Percentiles rank a stretch among this genome's conserved stretches.
Evolutionary conservation across 78 protist species (phyloP).

Genomic region (Blattamonas nauphoetae): DNA sequence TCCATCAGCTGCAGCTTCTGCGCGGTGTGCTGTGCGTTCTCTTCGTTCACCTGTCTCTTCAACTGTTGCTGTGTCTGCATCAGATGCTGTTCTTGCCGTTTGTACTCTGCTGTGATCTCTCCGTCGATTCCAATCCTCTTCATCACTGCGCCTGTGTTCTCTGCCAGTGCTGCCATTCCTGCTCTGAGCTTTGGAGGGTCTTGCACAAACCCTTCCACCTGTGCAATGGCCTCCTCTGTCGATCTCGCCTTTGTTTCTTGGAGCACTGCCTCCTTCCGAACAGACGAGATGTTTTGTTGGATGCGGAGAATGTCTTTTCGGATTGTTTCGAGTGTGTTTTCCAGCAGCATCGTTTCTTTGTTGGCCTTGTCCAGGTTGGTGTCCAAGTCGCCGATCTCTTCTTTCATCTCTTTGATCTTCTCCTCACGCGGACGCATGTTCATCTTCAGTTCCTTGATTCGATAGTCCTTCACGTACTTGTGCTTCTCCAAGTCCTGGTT

Average conservation of each 20-base stretch:
- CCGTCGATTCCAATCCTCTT: background rate
- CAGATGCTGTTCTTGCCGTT: background rate
- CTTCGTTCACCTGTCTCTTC: background rate
- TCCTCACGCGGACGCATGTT: constrained; percentile 9
- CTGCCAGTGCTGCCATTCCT: background rate
- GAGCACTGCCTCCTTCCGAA: background rate
- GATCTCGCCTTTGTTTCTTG: background rate
- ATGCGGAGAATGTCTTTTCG: background rate
- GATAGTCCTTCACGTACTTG: constrained; percentile 16
- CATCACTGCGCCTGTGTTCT: background rate
- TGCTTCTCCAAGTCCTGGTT: constrained; percentile 16
- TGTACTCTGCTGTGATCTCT: background rate
- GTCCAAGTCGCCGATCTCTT: background rate
- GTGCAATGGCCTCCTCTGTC: background rate
- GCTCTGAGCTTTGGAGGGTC: background rate
- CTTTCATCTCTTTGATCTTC: background rate
- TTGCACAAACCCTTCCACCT: background rate
- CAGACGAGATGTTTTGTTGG: background rate
- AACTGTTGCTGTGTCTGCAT: background rate
- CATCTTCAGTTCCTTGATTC: constrained; percentile 10
- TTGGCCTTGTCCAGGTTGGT: background rate
- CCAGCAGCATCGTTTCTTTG: background rate
- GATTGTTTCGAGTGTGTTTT: background rate
- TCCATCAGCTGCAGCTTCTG: background rate
- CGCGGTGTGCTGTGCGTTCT: background rate